These are phyloP conservation scores for Cairneyella variabilis DNA, from an alignment of 495 filamentous ascomycete species.

Conservation along the genomic window DNA sequence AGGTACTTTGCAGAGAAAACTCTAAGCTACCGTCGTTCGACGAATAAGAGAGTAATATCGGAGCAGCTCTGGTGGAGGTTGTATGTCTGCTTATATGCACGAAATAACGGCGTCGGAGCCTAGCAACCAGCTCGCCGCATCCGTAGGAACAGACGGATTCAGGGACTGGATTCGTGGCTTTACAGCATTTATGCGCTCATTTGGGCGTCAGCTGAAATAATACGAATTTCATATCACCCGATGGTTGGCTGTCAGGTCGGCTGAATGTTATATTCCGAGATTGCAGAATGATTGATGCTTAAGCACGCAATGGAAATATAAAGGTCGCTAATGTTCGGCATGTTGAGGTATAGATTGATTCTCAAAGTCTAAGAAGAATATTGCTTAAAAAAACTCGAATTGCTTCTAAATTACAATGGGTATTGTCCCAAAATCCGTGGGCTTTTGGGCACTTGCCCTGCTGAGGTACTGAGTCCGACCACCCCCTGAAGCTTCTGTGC, in stretches of 20 bases:
- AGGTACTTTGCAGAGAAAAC: background rate
- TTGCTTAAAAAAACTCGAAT: background rate
- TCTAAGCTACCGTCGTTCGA: background rate
- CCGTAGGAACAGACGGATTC: too few species aligned
- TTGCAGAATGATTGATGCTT: background rate
- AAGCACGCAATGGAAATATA: background rate
- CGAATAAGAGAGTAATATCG: background rate
- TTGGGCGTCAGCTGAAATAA: too few species aligned
- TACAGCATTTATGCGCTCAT: too few species aligned
- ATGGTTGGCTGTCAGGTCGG: background rate
- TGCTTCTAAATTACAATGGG: constrained; percentile 1
- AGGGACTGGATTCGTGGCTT: too few species aligned
- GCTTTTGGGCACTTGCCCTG: constrained; percentile 3
- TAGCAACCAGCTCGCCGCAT: too few species aligned
- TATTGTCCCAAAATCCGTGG: background rate
- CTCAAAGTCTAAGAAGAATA: background rate
- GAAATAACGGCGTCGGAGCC: too few species aligned
- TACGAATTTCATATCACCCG: too few species aligned
- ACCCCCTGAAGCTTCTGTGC: background rate
- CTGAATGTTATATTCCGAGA: background rate
- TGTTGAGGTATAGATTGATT: background rate
- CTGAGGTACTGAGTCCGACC: constrained; percentile 3
- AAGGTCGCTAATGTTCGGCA: background rate
- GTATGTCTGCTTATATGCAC: background rate
- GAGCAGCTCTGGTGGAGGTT: background rate